Conservation (phyloP, 352 stramenopile genomes). For the Pythium vanterpoolii region DNA sequence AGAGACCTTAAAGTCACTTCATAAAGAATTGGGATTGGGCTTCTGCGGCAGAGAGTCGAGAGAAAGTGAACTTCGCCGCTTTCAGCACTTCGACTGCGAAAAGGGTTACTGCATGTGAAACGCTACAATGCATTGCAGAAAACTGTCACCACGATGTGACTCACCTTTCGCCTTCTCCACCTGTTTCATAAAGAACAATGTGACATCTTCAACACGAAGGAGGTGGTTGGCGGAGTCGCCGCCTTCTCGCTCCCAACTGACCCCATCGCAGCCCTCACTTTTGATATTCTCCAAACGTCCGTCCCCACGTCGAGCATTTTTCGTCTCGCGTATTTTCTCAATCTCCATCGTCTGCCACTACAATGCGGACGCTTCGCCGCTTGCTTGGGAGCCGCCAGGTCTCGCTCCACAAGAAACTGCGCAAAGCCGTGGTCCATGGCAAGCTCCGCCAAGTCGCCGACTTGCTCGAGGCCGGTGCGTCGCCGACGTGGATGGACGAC, state of each 20-base stretch:
- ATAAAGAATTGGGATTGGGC: neutral
- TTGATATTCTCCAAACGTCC: neutral
- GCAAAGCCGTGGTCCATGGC: constrained; percentile 43
- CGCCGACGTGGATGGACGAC: constrained; percentile 45
- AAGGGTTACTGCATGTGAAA: too few relatives aligned
- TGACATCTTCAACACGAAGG: too few relatives aligned
- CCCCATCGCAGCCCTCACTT: too few relatives aligned
- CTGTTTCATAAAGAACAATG: too few relatives aligned
- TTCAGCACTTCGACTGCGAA: too few relatives aligned
- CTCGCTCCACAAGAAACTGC: constrained; percentile 44
- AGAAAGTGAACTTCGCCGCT: too few relatives aligned
- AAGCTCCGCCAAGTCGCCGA: constrained; percentile 48
- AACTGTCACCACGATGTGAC: too few relatives aligned
- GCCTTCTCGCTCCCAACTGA: too few relatives aligned
- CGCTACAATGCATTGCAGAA: too few relatives aligned
- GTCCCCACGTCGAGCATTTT: neutral
- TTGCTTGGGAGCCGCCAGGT: constrained; percentile 46
- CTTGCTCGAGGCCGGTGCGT: constrained; percentile 54
- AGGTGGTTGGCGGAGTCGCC: too few relatives aligned
- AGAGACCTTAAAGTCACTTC: neutral
- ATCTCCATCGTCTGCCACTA: neutral
- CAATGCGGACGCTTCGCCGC: constrained; percentile 40
- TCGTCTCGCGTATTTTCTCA: neutral
- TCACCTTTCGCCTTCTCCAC: too few relatives aligned
- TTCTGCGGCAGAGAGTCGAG: constrained; percentile 12